Conservation (phyloP, 2,329 filamentous ascomycete species). For the Sporothrix globosa region DNA sequence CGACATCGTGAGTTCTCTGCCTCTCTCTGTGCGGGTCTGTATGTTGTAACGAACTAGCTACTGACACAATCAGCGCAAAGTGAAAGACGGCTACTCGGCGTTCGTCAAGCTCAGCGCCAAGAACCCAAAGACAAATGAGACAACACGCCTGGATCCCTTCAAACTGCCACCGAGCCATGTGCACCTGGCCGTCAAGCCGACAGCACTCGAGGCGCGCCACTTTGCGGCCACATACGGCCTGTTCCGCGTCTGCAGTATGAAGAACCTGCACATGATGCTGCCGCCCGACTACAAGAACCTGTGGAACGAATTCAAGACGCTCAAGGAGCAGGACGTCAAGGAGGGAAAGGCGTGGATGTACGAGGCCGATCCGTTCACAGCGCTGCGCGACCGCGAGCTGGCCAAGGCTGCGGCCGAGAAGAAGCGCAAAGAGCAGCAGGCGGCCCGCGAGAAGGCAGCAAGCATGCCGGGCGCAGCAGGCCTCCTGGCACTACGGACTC, state of each 20-base stretch:
- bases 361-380: slow-evolving; percentile 89
- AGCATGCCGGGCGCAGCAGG: slow-evolving; percentile 63
- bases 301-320: slow-evolving; percentile 85
- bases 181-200: slow-evolving; percentile 73
- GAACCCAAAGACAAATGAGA: slow-evolving; percentile 82
- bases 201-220: slow-evolving; percentile 86
- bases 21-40: slow-evolving; percentile 34
- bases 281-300: slow-evolving; percentile 86
- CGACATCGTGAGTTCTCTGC: slow-evolving; percentile 62
- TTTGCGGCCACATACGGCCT: slow-evolving; percentile 90
- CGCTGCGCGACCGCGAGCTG: slow-evolving; percentile 76
- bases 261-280: slow-evolving; percentile 92
- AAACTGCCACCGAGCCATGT: slow-evolving; percentile 76
- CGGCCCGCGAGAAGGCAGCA: slow-evolving; percentile 68
- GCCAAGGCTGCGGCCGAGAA: slow-evolving; percentile 76
- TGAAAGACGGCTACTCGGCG: slow-evolving; percentile 73
- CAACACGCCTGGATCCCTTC: slow-evolving; percentile 76
- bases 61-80: slow-evolving; percentile 55
- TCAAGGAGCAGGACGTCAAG: slow-evolving; percentile 80
- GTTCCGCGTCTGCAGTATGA: slow-evolving; percentile 91
- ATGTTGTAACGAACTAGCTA: slow-evolving; percentile 22
- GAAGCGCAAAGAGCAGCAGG: slow-evolving; percentile 72
- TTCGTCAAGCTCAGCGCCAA: slow-evolving; percentile 75
- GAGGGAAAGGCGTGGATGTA: slow-evolving; percentile 88
- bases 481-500: slow-evolving; percentile 55